Evolutionary conservation across 2,329 filamentous ascomycete genomes (phyloP).

Genomic region (Colletotrichum acutatum): DNA sequence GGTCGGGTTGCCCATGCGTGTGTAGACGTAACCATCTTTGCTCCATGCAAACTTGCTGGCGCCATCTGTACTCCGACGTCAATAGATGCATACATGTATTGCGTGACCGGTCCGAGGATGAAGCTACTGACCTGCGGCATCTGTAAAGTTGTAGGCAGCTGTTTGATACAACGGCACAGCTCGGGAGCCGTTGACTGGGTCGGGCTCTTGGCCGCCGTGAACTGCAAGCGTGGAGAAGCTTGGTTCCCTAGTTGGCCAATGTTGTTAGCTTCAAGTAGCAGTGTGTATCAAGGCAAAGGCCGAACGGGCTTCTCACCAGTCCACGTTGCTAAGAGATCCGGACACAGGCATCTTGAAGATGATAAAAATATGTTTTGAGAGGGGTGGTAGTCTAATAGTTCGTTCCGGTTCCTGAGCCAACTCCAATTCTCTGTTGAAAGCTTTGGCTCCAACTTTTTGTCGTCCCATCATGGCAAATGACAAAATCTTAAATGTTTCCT

Average conservation of each 20-base stretch:
- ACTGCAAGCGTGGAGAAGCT: conserved; percentile 38
- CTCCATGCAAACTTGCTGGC: conserved; percentile 47
- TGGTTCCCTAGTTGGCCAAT: conserved; percentile 22
- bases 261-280: conserved; percentile 1
- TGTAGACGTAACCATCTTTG: conserved; percentile 83
- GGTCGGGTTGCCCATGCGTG: conserved; percentile 95
- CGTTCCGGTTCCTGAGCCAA: conserved; percentile 6
- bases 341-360: conserved; percentile 42
- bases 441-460: not conserved
- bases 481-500: conserved; percentile 27
- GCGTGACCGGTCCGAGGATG: not conserved
- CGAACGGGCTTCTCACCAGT: conserved; percentile 42
- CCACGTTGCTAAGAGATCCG: conserved; percentile 45
- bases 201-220: conserved; percentile 72
- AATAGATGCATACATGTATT: not conserved
- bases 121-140: conserved; percentile 32
- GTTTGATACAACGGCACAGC: conserved; percentile 97
- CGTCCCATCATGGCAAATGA: conserved; percentile 18
- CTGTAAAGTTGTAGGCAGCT: conserved; percentile 56
- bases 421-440: conserved; percentile 11
- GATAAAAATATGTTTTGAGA: conserved; percentile 18
- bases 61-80: conserved; percentile 43
- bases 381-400: conserved; percentile 24
- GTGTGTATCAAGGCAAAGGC: conserved; percentile 21
- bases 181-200: conserved; percentile 84